Evolutionary conservation across 306 rosid genomes (phyloP), one percentile per base, ranked within the genome.

Genomic region (Lathyrus aphaca): DNA sequence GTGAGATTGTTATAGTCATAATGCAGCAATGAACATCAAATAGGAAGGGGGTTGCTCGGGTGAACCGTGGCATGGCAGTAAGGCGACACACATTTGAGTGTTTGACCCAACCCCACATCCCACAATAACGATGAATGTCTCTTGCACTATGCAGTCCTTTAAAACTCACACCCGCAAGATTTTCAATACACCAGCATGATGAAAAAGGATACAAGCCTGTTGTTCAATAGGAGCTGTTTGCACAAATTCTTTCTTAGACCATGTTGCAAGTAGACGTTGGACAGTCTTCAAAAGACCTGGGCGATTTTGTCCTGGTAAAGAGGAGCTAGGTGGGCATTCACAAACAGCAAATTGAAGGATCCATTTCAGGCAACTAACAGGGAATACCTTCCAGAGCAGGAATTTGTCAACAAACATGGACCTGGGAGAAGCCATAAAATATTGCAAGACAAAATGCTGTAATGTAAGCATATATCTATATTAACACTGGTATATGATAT

Each of bases 301-400:
- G 75, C 66, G 74, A 74, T 39, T 75, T 17, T 80, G 83, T 69
- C 79, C 78, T 14, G 81, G 78, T 75, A 76, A 71, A 68, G 55
- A 73, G 66, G 83, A 65, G 71, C 80, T 71, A 14, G 96, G 96
- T 9, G 97, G 87, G 75, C 86, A 80, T 86, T 90, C 88, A 37
- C 73, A 87, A 73, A 88, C 83, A 63, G 89, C 69, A 73, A 88
- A 90, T 64, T 90, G 96, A 84, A 94, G 97, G 81, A 94, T 82
- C 98, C 98, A 94, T 77, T 79, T 85, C 77, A 94, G 85, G 81
- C 97, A 88, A 77, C 85, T 61, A 68, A 94, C 5, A 45, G 98
- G 98, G 75, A 94, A 94, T 72, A 91, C 93, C 82, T 90, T 94
- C 96, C 98, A 85, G 73, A 88, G 80, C 73, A 94, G 80, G 81